Percentiles rank a stretch among this genome's conserved stretches.
phyloP scores from a whole-genome alignment of 192 early-diverging fungal genomes.

The Chytriomyces sp. region DNA sequence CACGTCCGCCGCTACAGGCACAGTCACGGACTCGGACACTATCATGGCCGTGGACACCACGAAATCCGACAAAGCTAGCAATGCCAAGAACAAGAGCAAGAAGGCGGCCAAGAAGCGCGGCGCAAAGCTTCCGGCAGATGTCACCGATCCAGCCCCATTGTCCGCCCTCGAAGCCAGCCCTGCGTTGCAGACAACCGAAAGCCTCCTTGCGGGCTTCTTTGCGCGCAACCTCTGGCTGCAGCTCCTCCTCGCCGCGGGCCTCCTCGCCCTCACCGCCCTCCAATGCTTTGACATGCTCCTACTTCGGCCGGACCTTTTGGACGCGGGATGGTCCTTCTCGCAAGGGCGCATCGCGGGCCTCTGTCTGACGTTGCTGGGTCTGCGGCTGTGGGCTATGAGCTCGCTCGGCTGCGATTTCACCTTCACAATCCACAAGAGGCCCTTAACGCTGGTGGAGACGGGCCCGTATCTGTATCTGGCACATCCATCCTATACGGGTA shows the following conservation, averaged over 20 bases:
- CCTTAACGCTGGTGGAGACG: not conserved
- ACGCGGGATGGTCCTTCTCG: not conserved
- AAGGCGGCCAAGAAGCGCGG: too few relatives aligned
- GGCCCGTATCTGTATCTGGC: not conserved
- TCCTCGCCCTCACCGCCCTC: not conserved
- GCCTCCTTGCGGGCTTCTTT: not conserved
- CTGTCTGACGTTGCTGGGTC: not conserved
- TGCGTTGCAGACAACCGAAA: too few relatives aligned
- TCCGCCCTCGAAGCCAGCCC: too few relatives aligned
- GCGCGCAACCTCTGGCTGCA: not conserved
- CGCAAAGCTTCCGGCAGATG: too few relatives aligned
- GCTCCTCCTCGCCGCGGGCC: not conserved
- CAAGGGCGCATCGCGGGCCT: not conserved
- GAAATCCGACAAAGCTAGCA: too few relatives aligned
- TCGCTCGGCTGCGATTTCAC: not conserved
- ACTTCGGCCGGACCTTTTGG: not conserved
- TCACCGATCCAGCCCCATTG: too few relatives aligned
- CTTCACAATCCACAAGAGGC: not conserved
- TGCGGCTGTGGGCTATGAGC: not conserved
- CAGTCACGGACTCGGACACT: too few relatives aligned
- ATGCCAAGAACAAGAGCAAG: too few relatives aligned
- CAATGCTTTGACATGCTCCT: not conserved
- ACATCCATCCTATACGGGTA: not conserved
- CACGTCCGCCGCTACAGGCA: too few relatives aligned
- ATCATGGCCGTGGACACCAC: too few relatives aligned